Evolutionary conservation across 805 yeast genomes (phyloP).

Genomic region (Nakazawaea peltata): DNA sequence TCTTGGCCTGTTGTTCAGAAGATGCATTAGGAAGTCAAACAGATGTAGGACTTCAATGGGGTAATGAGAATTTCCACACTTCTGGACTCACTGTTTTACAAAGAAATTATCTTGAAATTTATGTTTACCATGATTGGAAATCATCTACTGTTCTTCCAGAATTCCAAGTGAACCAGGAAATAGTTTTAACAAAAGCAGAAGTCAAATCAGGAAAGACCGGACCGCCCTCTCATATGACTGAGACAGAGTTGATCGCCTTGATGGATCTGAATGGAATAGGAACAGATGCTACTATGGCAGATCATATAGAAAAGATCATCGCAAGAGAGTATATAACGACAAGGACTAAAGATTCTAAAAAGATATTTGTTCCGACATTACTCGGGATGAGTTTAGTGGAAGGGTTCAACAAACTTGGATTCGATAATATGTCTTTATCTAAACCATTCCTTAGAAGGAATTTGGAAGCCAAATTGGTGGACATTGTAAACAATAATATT

Average conservation of each 20-base stretch:
- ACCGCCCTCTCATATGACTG: slow-evolving; percentile 82
- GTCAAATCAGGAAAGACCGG: slow-evolving; percentile 69
- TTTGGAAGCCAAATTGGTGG: slow-evolving; percentile 58
- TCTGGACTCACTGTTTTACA: slow-evolving; percentile 71
- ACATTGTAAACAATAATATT: slow-evolving; percentile 59
- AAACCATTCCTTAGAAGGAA: slow-evolving; percentile 82
- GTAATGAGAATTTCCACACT: slow-evolving; percentile 60
- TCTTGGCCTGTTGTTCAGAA: slow-evolving; percentile 83
- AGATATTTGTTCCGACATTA: slow-evolving; percentile 62
- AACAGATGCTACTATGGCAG: slow-evolving; percentile 98
- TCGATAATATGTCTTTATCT: slow-evolving; percentile 65
- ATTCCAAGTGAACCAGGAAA: slow-evolving; percentile 46
- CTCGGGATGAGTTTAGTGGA: slow-evolving; percentile 83
- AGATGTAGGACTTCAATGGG: slow-evolving; percentile 65
- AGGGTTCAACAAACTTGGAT: slow-evolving; percentile 75
- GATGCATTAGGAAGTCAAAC: slow-evolving; percentile 80
- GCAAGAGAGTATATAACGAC: slow-evolving; percentile 58
- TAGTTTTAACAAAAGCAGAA: slow-evolving; percentile 48
- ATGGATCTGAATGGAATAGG: slow-evolving; percentile 99
- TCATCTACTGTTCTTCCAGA: slow-evolving; percentile 56
- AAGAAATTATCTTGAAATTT: slow-evolving; percentile 74
- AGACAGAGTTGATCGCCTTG: slow-evolving; percentile 80
- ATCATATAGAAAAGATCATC: slow-evolving; percentile 80
- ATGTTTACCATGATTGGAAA: slow-evolving; percentile 74
- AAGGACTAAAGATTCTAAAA: slow-evolving; percentile 23